Conservation (phyloP, 768 basidiomycete genomes). For the Russula foetens region DNA sequence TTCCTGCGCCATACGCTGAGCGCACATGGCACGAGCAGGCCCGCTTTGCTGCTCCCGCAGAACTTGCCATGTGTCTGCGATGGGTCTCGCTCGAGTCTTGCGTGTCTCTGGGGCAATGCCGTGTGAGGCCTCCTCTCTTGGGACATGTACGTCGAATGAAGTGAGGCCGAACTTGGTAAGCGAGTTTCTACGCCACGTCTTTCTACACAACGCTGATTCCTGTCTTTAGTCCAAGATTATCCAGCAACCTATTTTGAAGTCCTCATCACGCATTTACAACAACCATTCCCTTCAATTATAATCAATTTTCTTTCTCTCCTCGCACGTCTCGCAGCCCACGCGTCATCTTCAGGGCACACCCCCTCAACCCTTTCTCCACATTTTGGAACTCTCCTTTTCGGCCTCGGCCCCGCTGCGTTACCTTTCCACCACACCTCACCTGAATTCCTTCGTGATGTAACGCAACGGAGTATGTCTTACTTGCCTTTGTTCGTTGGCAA, state of each 20-base stretch:
- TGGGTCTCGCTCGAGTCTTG: constrained; percentile 83
- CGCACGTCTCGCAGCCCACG: constrained; percentile 75
- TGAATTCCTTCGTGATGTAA: constrained; percentile 70
- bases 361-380: too few species aligned
- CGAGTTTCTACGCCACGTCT: constrained; percentile 1
- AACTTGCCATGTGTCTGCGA: constrained; percentile 84
- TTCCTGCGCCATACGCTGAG: too few species aligned
- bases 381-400: too few species aligned
- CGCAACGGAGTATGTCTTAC: constrained; percentile 95
- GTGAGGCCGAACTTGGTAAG: constrained; percentile 75
- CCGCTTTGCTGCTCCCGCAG: constrained; percentile 74
- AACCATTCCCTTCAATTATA: too few species aligned
- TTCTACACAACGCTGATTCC: constrained; percentile 5
- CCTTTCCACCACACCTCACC: constrained; percentile 53
- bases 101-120: constrained; percentile 61
- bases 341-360: too few species aligned
- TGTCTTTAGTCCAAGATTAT: constrained; percentile 38
- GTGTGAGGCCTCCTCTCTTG: too few species aligned
- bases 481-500: too few species aligned
- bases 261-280: constrained; percentile 49
- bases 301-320: constrained; percentile 73
- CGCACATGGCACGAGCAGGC: constrained; percentile 81
- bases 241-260: constrained; percentile 71
- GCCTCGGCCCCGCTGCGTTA: too few species aligned
- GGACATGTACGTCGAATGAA: too few species aligned